Conservation (phyloP, 78 protist species). For the slime mould (Dictyostelium discoideum) region DNA sequence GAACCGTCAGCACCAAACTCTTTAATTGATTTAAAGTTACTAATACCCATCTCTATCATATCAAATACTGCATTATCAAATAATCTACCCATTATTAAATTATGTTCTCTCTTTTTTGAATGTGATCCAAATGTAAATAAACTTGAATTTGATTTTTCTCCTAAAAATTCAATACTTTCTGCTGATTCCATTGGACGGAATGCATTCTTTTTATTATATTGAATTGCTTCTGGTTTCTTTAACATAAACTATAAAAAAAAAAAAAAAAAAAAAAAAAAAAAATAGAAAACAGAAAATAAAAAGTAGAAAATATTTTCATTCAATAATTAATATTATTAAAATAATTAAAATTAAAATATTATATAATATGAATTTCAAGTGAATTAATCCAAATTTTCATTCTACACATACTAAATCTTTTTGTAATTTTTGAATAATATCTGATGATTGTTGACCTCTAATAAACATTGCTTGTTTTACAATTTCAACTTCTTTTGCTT, state of each 20-base stretch:
- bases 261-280: not conserved
- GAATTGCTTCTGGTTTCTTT: constrained; percentile 73
- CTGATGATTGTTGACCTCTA: constrained; percentile 74
- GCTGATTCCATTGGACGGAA: constrained; percentile 82
- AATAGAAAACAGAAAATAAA: not conserved
- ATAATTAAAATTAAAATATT: too few relatives aligned
- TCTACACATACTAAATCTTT: constrained; percentile 51
- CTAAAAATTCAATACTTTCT: constrained; percentile 62
- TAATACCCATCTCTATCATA: constrained; percentile 94
- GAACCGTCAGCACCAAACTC: constrained; percentile 16
- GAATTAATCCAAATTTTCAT: too few relatives aligned
- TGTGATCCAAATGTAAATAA: constrained; percentile 90
- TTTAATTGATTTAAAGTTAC: constrained; percentile 30
- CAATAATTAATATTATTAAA: too few relatives aligned
- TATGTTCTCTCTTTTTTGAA: constrained; percentile 93
- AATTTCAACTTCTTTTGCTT: constrained; percentile 57
- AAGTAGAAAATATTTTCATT: not conserved
- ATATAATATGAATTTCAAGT: too few relatives aligned
- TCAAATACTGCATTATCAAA: constrained; percentile 91
- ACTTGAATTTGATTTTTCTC: constrained; percentile 81
- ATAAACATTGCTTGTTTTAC: constrained; percentile 77
- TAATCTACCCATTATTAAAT: constrained; percentile 91
- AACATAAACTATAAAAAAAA: constrained; percentile 39
- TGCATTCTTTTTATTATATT: constrained; percentile 75
- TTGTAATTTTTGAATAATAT: constrained; percentile 41